Percentiles rank a stretch among this genome's conserved stretches.
phyloP scores from a whole-genome alignment of 495 filamentous ascomycete genomes.

The Neurospora sp. region DNA sequence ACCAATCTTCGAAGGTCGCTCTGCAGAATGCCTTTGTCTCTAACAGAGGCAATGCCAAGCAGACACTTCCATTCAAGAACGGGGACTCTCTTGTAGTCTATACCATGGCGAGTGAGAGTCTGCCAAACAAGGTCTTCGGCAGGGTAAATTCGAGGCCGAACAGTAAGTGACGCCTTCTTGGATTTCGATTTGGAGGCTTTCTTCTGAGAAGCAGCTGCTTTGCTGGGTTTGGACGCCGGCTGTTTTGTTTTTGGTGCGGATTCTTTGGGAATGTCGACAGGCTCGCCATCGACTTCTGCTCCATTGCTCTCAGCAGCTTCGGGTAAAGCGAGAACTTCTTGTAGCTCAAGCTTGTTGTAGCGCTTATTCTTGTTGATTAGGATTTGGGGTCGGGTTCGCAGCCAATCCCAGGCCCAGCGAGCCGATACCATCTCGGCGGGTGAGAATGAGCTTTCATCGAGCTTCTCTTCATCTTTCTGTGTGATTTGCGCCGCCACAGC shows the following conservation, averaged over 20 bases:
- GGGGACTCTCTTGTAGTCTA: conserved; percentile 59
- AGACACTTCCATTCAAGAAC: conserved; percentile 62
- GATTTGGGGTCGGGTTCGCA: conserved; percentile 31
- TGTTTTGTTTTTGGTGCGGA: neutral
- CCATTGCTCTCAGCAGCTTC: conserved; percentile 13
- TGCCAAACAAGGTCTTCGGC: conserved; percentile 53
- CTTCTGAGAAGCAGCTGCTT: neutral
- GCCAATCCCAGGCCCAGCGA: conserved; percentile 36
- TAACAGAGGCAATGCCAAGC: conserved; percentile 66
- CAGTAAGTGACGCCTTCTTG: conserved; percentile 17
- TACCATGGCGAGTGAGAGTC: conserved; percentile 68
- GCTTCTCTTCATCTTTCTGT: conserved; percentile 4
- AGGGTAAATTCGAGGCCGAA: conserved; percentile 23
- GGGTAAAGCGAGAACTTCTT: conserved; percentile 32
- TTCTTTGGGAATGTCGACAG: neutral
- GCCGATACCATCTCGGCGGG: conserved; percentile 24
- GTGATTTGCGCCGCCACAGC: neutral
- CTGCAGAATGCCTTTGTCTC: conserved; percentile 65
- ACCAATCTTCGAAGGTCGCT: conserved; percentile 63
- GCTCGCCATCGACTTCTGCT: neutral
- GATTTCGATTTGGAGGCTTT: neutral
- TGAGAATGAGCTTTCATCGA: conserved; percentile 10
- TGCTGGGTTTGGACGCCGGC: neutral
- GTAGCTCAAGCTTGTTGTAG: conserved; percentile 31
- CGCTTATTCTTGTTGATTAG: conserved; percentile 28